Conservation (phyloP, 2,329 filamentous ascomycete genomes). For the Aspergillus unguis region DNA sequence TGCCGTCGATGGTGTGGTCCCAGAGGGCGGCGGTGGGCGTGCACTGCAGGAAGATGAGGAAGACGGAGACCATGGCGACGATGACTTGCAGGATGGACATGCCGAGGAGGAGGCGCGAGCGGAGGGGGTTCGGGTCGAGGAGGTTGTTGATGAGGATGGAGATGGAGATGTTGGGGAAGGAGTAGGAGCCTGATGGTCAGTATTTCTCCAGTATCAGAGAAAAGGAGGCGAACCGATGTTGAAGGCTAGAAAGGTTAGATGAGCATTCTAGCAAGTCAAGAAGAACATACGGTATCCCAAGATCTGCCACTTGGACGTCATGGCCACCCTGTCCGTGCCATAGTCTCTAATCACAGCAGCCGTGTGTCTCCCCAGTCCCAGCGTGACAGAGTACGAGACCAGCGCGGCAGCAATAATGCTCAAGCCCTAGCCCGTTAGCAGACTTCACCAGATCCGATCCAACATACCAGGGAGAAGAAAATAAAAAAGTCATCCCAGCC, state of each 20-base stretch:
- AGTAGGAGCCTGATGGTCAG: slow-evolving; percentile 18
- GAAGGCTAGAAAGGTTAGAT: slow-evolving; percentile 13
- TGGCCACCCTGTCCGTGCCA: slow-evolving; percentile 18
- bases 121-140: slow-evolving; percentile 23
- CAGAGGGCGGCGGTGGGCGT: slow-evolving; percentile 20
- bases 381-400: slow-evolving; percentile 23
- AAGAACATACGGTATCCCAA: slow-evolving; percentile 21
- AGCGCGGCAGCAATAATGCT: slow-evolving; percentile 26
- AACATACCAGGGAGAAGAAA: slow-evolving; percentile 24
- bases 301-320: slow-evolving; percentile 26
- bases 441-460: background rate
- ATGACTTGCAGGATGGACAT: slow-evolving; percentile 25
- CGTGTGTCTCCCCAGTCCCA: slow-evolving; percentile 27
- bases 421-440: slow-evolving; percentile 15
- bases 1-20: slow-evolving; percentile 17
- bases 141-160: slow-evolving; percentile 25
- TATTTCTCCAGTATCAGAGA: too few species aligned
- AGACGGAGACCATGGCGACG: slow-evolving; percentile 22
- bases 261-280: background rate
- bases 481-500: slow-evolving; percentile 33
- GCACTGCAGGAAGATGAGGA: slow-evolving; percentile 28
- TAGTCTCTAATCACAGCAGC: slow-evolving; percentile 23
- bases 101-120: slow-evolving; percentile 18
- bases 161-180: slow-evolving; percentile 30
- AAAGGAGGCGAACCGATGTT: slow-evolving; percentile 20